Percentiles rank a stretch among this genome's conserved stretches.
phyloP scores from a whole-genome alignment of 257 asterid species.

The Asclepias syriaca region DNA sequence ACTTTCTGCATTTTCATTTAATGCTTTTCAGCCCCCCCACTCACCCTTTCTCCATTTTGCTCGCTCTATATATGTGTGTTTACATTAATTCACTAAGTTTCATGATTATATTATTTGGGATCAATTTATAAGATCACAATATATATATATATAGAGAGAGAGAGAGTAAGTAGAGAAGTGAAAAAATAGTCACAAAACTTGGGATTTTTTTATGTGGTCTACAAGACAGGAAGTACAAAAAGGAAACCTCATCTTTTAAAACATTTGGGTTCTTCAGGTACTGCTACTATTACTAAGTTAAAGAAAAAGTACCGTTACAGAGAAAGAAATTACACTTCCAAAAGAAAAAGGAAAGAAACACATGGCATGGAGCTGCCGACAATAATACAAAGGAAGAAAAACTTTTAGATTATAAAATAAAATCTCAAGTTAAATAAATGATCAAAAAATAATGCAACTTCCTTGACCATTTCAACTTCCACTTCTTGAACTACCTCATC shows the following conservation, averaged over 20 bases:
- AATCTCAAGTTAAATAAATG: not conserved
- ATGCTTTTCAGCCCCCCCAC: conserved; percentile 9
- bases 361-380: not conserved
- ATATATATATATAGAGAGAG: too few relatives aligned
- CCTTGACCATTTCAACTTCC: not conserved
- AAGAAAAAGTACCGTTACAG: not conserved
- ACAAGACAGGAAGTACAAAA: too few relatives aligned
- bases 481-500: conserved; percentile 21
- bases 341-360: not conserved
- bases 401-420: not conserved
- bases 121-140: too few relatives aligned
- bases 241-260: too few relatives aligned
- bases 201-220: too few relatives aligned
- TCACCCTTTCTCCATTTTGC: not conserved
- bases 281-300: too few relatives aligned
- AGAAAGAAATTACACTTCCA: not conserved
- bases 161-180: too few relatives aligned
- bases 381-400: not conserved
- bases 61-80: too few relatives aligned
- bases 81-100: too few relatives aligned
- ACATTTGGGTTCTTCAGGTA: too few relatives aligned
- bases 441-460: not conserved
- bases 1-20: conserved; percentile 29
- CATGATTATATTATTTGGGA: too few relatives aligned
- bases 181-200: too few relatives aligned